phyloP scores from a whole-genome alignment of 768 basidiomycete species.

The Calvatia gigantea region DNA sequence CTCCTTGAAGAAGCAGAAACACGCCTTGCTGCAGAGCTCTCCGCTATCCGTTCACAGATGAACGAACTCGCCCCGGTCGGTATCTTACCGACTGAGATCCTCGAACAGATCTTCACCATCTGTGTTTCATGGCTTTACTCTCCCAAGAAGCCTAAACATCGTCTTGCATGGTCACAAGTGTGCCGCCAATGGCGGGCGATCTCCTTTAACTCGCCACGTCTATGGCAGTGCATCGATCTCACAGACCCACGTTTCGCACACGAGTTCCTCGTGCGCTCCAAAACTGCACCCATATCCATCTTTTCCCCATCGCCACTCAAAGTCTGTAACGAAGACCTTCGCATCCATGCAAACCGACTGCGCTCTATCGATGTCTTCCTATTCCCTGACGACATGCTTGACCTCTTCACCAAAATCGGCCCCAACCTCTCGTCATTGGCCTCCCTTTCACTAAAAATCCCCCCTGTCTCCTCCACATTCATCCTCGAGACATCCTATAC shows the following conservation, averaged over 20 bases:
- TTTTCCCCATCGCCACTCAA: conserved; percentile 26
- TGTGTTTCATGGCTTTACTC: conserved; percentile 35
- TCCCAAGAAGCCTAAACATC: conserved; percentile 23
- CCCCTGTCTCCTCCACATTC: conserved; percentile 24
- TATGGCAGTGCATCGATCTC: conserved; percentile 40
- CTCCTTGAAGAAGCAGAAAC: conserved; percentile 24
- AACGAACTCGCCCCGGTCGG: conserved; percentile 28
- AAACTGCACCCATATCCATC: conserved; percentile 31
- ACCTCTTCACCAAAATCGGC: conserved; percentile 27
- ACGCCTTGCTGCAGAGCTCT: conserved; percentile 25
- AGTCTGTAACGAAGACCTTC: conserved; percentile 22
- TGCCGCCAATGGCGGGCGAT: conserved; percentile 34
- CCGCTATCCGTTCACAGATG: conserved; percentile 20
- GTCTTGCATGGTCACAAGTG: conserved; percentile 39
- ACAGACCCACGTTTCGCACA: conserved; percentile 28
- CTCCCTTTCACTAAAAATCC: conserved; percentile 32
- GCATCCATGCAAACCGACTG: conserved; percentile 26
- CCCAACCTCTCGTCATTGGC: conserved; percentile 23
- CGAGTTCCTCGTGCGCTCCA: conserved; percentile 33
- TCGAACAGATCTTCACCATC: conserved; percentile 35
- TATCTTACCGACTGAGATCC: conserved; percentile 34
- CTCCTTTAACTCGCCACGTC: conserved; percentile 29
- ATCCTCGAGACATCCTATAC: conserved; percentile 22
- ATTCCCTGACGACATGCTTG: conserved; percentile 29
- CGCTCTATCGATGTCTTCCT: conserved; percentile 33